Evolutionary conservation across 768 basidiomycete species (phyloP), one percentile per base, ranked within the genome.

Genomic region (Pisolithus sp.): DNA sequence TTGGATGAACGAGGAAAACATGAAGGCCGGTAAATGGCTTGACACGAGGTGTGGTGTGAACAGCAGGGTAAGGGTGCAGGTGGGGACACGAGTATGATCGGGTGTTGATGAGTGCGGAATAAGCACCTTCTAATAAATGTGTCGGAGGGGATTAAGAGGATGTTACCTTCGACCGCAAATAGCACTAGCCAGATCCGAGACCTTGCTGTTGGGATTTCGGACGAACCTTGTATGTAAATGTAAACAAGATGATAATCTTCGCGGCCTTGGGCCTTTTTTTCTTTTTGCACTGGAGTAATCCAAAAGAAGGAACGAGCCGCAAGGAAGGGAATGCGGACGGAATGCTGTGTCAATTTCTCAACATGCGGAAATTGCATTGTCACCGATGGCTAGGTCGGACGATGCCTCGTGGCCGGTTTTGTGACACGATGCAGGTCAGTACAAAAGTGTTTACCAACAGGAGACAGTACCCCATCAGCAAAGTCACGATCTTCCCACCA

Each of bases 11-110:
- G 71, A 71, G 71, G 67, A 68, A 68, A 65, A 72, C 77, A 76
- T 78, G 77, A 73, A 76, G 65, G 64, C 63, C 62, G 64, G 64
- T 59, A 66, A 60, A 58, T 62, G 59, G 61, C 36, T n/a, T 10
- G 60, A 64, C 77, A 79, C 78, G 79, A 73, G 79, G 79, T 70
- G 63, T 64, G 62, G 70, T 68, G 34, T 34, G 67, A 55, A 58
- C 63, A 60, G 66, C 67, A 69, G 65, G 69, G 69, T 51, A 65
- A 68, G 68, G 67, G 67, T 40, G 63, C 59, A 59, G 61, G 63
- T 42, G 57, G 58, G 57, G 57, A 53, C 63, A 67, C 68, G 66
- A 63, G 62, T 62, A 47, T 55, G 67, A 64, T 62, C 62, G 53
- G 55, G 53, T 53, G 57, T 48, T 59, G 64, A 60, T 57, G 58